Percentiles rank a stretch among this genome's conserved stretches.
Evolutionary conservation across 2,329 filamentous ascomycete genomes (phyloP).

Genomic region (Malbranchea cinnamomea): DNA sequence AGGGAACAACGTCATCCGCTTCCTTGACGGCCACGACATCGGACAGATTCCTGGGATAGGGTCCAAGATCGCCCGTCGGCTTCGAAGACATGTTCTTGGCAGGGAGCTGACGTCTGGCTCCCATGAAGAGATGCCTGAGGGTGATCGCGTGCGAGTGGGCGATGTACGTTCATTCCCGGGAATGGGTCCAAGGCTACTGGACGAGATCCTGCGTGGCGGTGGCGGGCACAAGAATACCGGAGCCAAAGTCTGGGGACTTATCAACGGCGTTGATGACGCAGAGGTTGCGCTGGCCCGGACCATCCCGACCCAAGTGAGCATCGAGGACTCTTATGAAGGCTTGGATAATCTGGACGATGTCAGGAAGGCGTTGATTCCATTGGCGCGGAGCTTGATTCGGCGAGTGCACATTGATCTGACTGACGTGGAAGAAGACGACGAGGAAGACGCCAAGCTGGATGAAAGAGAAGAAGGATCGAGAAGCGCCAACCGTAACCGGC

Average conservation of each 20-base stretch:
- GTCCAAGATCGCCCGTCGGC: conserved; percentile 55
- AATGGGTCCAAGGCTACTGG: conserved; percentile 51
- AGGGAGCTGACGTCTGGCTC: conserved; percentile 22
- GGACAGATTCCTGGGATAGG: conserved; percentile 77
- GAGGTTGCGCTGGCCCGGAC: conserved; percentile 58
- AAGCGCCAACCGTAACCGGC: conserved; percentile 4
- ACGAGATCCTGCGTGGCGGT: conserved; percentile 53
- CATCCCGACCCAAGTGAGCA: conserved; percentile 76
- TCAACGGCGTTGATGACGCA: conserved; percentile 65
- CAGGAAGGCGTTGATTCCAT: conserved; percentile 48
- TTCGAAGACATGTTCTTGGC: conserved; percentile 46
- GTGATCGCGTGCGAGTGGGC: conserved; percentile 46
- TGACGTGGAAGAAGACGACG: conserved; percentile 32
- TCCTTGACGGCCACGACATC: conserved; percentile 63
- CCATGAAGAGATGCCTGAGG: conserved; percentile 20
- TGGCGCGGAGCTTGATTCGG: conserved; percentile 56
- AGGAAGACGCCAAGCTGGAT: conserved; percentile 8
- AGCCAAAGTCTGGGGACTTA: conserved; percentile 54
- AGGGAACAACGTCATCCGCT: conserved; percentile 43
- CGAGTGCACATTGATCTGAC: conserved; percentile 68
- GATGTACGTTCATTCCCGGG: conserved; percentile 48
- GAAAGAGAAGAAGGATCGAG: conserved; percentile 8
- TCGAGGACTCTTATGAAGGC: conserved; percentile 78
- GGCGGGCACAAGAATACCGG: conserved; percentile 60
- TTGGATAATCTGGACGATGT: conserved; percentile 52